These are phyloP conservation scores for Lyophyllum shimeji DNA, from an alignment of 768 basidiomycete species.

Conservation along the genomic window DNA sequence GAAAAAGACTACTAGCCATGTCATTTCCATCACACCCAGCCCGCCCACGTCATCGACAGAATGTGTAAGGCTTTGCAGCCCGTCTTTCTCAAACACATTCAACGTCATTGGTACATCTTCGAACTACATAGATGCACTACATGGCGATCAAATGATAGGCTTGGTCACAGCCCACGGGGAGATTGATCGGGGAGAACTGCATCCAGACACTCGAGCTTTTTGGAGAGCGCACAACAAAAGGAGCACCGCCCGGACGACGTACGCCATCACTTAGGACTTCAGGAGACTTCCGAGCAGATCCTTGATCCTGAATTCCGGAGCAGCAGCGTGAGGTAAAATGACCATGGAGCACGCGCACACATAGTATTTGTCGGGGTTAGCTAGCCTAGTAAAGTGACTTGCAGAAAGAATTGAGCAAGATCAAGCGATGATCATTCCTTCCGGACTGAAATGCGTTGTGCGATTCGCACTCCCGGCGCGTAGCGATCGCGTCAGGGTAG, in stretches of 20 bases:
- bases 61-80: neutral
- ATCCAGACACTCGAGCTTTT: neutral
- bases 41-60: neutral
- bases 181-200: slow-evolving; percentile 1
- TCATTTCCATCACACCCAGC: neutral
- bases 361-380: too few species aligned
- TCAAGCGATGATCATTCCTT: neutral
- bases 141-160: slow-evolving; percentile 11
- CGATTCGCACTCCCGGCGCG: too few species aligned
- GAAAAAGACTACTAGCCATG: neutral
- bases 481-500: too few species aligned
- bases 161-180: slow-evolving; percentile 1
- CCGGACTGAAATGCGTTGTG: too few species aligned
- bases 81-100: neutral
- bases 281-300: neutral
- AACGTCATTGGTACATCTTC: neutral
- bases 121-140: slow-evolving; percentile 6
- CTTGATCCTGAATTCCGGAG: neutral
- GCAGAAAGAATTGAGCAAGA: too few species aligned
- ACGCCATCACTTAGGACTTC: neutral
- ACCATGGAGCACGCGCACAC: too few species aligned
- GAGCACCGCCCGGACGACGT: neutral
- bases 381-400: too few species aligned
- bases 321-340: neutral
- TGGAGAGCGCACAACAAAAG: neutral